Conservation (phyloP, 768 basidiomycete genomes). For the Pleurotus giganteus region DNA sequence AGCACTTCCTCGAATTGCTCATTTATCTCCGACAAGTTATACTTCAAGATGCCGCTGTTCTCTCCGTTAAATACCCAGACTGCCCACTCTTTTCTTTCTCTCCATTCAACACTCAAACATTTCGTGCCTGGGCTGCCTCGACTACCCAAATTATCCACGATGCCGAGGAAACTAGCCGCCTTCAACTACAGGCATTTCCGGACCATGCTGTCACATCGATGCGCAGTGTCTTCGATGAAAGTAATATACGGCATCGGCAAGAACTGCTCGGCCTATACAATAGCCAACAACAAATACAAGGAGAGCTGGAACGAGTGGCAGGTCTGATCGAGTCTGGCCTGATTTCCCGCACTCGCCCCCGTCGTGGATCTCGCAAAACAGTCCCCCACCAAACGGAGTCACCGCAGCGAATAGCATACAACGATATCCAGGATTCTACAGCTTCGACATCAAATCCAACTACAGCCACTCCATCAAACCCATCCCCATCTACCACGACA, state of each 20-base stretch:
- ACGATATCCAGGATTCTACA: neutral
- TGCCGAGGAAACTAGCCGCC: conserved; percentile 13
- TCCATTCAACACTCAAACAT: conserved; percentile 24
- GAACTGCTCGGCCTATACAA: neutral
- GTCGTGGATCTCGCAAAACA: neutral
- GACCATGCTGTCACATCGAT: conserved; percentile 18
- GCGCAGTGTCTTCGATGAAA: conserved; percentile 8
- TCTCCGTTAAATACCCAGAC: conserved; percentile 20
- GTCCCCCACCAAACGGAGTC: neutral
- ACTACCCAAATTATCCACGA: conserved; percentile 12
- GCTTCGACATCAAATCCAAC: neutral
- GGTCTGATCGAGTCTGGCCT: neutral
- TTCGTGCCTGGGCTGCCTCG: conserved; percentile 17
- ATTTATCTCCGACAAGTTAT: conserved; percentile 23
- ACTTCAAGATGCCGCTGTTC: conserved; percentile 33
- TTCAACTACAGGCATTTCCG: conserved; percentile 23
- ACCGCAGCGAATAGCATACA: neutral
- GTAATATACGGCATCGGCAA: neutral
- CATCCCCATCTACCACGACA: neutral
- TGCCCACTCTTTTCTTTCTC: conserved; percentile 20
- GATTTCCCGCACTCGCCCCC: neutral
- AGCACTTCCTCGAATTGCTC: conserved; percentile 25
- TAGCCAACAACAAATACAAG: neutral
- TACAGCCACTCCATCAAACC: neutral
- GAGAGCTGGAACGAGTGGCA: neutral